Conservation (phyloP, 2,329 filamentous ascomycete species). For the Sclerotinia trifoliorum region DNA sequence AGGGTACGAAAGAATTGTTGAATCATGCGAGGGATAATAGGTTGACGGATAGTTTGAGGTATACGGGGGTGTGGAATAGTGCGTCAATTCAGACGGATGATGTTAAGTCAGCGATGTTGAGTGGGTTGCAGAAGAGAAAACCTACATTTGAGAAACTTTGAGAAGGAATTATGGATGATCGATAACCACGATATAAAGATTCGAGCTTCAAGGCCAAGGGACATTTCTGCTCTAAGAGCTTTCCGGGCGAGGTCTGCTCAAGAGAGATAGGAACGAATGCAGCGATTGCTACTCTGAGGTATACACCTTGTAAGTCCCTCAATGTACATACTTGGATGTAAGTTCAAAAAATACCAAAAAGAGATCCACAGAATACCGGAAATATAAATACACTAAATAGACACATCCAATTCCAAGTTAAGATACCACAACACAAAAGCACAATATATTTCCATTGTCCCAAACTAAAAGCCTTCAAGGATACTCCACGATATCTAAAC, state of each 20-base stretch:
- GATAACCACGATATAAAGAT: not conserved
- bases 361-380: not conserved
- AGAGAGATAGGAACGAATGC: not conserved
- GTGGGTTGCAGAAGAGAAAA: constrained; percentile 73
- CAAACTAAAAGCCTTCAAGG: no score
- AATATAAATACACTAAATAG: not conserved
- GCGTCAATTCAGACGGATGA: constrained; percentile 79
- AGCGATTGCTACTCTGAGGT: not conserved
- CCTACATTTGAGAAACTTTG: constrained; percentile 68
- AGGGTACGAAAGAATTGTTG: constrained; percentile 83
- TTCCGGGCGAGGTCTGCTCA: not conserved
- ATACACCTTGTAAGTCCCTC: no score
- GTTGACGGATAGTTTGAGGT: constrained; percentile 75
- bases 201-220: not conserved
- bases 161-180: constrained; percentile 17
- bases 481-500: not conserved
- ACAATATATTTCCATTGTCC: not conserved
- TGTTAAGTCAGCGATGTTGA: constrained; percentile 70
- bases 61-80: constrained; percentile 85
- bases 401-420: not conserved
- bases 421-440: not conserved
- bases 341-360: not conserved
- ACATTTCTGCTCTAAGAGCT: not conserved
- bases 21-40: constrained; percentile 78
- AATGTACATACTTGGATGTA: not conserved